phyloP scores from a whole-genome alignment of 108 stramenopile genomes.

The Mayamaea pseudoterrestris region DNA sequence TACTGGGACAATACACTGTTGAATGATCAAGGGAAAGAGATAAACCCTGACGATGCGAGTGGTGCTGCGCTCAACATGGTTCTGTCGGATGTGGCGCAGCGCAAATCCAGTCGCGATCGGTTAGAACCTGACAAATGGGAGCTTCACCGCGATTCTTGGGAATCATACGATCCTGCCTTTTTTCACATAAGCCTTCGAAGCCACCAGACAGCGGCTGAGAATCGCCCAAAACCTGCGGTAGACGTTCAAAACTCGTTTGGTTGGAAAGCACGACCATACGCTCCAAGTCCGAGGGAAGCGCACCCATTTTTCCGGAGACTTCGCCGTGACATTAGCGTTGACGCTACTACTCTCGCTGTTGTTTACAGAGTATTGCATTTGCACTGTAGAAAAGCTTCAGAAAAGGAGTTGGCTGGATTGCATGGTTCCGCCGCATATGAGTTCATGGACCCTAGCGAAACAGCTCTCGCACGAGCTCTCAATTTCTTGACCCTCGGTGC shows the following conservation, averaged over 20 bases:
- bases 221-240: constrained; percentile 35
- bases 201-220: constrained; percentile 68
- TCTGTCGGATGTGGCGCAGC: constrained; percentile 55
- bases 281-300: constrained; percentile 32
- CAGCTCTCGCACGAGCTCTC: constrained; percentile 58
- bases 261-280: constrained; percentile 36
- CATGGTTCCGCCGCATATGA: constrained; percentile 51
- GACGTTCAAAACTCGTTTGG: constrained; percentile 9
- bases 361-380: constrained; percentile 60
- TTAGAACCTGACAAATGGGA: constrained; percentile 68
- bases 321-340: constrained; percentile 58
- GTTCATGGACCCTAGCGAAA: constrained; percentile 51
- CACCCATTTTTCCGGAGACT: constrained; percentile 47
- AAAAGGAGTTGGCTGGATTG: constrained; percentile 16
- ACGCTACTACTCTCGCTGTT: constrained; percentile 44
- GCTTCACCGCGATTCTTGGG: constrained; percentile 45
- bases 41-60: constrained; percentile 75
- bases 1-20: constrained; percentile 49
- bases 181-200: constrained; percentile 43
- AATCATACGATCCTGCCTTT: constrained; percentile 75
- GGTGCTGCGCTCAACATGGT: constrained; percentile 66
- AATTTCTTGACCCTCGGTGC: constrained; percentile 72
- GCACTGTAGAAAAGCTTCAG: constrained; percentile 35
- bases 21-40: constrained; percentile 39
- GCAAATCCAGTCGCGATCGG: constrained; percentile 28